Base-by-base conservation (phyloP, 1,284 basidiomycete species). In the Trametes versicolor region DNA sequence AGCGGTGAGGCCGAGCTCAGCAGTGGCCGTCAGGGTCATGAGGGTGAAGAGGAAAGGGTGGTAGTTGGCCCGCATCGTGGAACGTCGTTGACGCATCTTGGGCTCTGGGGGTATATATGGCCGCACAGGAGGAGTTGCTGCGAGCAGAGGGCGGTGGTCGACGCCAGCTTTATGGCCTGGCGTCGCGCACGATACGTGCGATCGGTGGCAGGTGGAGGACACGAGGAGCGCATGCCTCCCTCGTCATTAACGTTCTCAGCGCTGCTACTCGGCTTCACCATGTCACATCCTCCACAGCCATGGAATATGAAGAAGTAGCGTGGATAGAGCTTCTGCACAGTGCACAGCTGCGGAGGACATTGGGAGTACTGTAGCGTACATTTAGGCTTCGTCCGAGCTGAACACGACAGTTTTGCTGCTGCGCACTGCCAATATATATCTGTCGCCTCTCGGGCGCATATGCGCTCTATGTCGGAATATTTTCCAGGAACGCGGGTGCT, bases 1-100 rank as follows among this genome's bases (percentile, higher is more conserved):
- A 23, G 87, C 85, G 25, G 89, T 86, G 58, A 93, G 82, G 56
- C 88, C 90, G 56, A 92, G 82, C 74, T 93, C 90, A 25, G 89
- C 86, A 75, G 90, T 82, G 29, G 87, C 87, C 50, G 82, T 85
- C 49, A 90, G 79, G 17, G 87, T 84, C 79, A 93, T 90, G 72
- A 91, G 76, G 23, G 85, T 79, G 70, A 93, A 93, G 58, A 93
- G 80, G 71, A 88, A 83, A 2, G 90, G 89, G 69, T 92, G 89
- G 69, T 88, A 89, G 70, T 85, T 81, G 7, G 83, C 82, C 73
- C 84, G 81, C 65, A 83, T 59, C 8, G 65, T 49, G 36, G 50
- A 36, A 23, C 72, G 72, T 52, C 73, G 66, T 43, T 60, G 64
- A 56, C 72, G 69, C 67, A 71, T 73, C 58, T 58, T 69, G 51